Conservation (phyloP, 495 filamentous ascomycete genomes). For the Hypoxylon fuscum region DNA sequence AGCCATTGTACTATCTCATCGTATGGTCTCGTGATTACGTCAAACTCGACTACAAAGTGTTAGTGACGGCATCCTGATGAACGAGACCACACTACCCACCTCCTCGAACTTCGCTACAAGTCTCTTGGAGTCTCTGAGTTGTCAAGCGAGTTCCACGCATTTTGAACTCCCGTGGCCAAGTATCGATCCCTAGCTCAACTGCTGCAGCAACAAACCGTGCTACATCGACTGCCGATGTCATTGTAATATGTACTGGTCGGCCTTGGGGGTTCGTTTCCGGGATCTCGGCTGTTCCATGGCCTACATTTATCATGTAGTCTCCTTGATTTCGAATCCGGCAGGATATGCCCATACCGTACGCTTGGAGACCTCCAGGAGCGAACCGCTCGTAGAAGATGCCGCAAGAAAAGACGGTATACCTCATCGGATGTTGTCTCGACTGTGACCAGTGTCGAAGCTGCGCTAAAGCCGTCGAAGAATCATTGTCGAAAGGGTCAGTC, state of each 20-base stretch:
- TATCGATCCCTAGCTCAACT: conserved; percentile 63
- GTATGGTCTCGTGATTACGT: conserved; percentile 49
- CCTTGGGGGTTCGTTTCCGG: conserved; percentile 60
- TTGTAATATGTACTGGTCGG: conserved; percentile 61
- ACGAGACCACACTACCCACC: conserved; percentile 42
- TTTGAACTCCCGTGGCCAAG: conserved; percentile 72
- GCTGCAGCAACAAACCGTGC: conserved; percentile 71
- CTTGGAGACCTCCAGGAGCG: conserved; percentile 66
- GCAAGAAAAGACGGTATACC: conserved; percentile 74
- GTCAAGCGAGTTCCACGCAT: conserved; percentile 70
- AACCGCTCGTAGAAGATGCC: conserved; percentile 83
- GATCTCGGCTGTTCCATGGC: conserved; percentile 64
- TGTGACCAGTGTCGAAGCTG: conserved; percentile 61
- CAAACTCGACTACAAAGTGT: conserved; percentile 48
- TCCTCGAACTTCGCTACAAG: conserved; percentile 52
- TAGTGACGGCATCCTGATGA: conserved; percentile 19
- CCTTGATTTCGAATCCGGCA: conserved; percentile 61
- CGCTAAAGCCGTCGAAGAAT: conserved; percentile 59
- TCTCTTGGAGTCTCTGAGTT: conserved; percentile 59
- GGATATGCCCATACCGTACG: conserved; percentile 61
- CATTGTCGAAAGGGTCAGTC: conserved; percentile 64
- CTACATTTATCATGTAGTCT: conserved; percentile 71
- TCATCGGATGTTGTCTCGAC: conserved; percentile 57
- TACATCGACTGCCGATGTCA: conserved; percentile 75
- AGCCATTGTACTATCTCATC: conserved; percentile 54